Percentiles rank a stretch among this genome's conserved stretches.
Evolutionary conservation across 2,329 filamentous ascomycete species (phyloP).

Genomic region (Diaporthe australafricana): DNA sequence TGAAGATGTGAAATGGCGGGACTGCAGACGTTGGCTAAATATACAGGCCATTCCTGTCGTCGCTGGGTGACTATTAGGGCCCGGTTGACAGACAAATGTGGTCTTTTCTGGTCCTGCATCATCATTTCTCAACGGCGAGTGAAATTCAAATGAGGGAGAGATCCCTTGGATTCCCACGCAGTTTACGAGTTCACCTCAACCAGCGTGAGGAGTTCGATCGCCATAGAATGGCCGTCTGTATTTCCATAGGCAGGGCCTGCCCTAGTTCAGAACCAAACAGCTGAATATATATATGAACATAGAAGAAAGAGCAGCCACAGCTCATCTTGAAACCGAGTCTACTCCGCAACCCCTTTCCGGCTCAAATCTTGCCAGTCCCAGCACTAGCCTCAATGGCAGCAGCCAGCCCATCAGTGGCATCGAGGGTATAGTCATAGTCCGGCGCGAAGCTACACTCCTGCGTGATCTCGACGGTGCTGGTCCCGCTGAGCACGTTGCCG

Average conservation of each 20-base stretch:
- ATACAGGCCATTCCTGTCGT: too few species aligned
- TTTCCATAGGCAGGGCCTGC: conserved; percentile 17
- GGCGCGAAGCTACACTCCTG: conserved; percentile 19
- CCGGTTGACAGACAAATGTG: too few species aligned
- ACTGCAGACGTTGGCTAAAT: too few species aligned
- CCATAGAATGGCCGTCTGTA: not conserved
- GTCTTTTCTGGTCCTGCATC: too few species aligned
- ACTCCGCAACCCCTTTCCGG: not conserved
- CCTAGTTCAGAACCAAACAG: not conserved
- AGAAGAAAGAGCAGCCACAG: not conserved
- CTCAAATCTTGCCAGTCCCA: conserved; percentile 19
- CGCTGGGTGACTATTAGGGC: too few species aligned
- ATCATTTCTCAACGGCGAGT: too few species aligned
- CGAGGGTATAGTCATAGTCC: not conserved
- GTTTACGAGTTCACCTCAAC: too few species aligned
- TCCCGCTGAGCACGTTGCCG: conserved; percentile 31
- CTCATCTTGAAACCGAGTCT: not conserved
- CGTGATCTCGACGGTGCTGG: not conserved
- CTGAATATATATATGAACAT: not conserved
- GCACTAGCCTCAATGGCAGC: conserved; percentile 16
- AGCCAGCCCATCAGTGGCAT: not conserved
- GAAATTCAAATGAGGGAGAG: too few species aligned
- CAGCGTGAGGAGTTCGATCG: too few species aligned
- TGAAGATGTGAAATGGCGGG: too few species aligned
- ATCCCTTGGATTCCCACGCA: too few species aligned